These are phyloP conservation scores for Fomitopsis schrenkii DNA, from an alignment of 1,284 basidiomycete species.

Conservation along the genomic window DNA sequence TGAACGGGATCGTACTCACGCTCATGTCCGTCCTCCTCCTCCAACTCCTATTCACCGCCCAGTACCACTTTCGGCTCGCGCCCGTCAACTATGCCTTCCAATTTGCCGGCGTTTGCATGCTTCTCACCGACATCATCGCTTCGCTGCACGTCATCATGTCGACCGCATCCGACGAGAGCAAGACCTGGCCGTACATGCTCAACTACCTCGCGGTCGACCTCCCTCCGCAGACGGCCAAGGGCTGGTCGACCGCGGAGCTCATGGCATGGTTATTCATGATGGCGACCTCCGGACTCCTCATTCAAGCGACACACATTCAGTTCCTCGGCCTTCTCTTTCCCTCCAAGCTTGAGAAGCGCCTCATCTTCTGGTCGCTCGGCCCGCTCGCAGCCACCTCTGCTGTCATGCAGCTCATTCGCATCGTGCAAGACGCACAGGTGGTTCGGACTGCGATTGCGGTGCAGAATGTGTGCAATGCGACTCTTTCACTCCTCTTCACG, in stretches of 20 bases:
- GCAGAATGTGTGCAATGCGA: constrained; percentile 93
- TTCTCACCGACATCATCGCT: constrained; percentile 76
- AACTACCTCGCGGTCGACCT: constrained; percentile 86
- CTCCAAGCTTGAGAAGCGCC: constrained; percentile 83
- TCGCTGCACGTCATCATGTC: constrained; percentile 74
- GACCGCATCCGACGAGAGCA: constrained; percentile 57
- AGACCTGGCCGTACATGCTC: constrained; percentile 92
- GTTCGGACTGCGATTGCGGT: constrained; percentile 71
- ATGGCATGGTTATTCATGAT: constrained; percentile 89
- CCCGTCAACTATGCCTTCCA: constrained; percentile 91
- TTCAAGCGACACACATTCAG: constrained; percentile 97
- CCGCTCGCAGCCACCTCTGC: constrained; percentile 87
- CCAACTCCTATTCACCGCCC: constrained; percentile 92
- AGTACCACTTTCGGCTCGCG: constrained; percentile 95
- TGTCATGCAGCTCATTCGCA: constrained; percentile 80
- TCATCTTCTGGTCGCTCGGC: constrained; percentile 88
- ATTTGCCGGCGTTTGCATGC: constrained; percentile 74
- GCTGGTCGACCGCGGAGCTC: constrained; percentile 67
- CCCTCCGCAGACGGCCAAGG: constrained; percentile 48
- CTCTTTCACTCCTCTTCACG: constrained; percentile 92
- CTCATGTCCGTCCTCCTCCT: constrained; percentile 86
- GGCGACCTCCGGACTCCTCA: constrained; percentile 78
- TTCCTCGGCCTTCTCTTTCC: constrained; percentile 96
- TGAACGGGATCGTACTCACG: constrained; percentile 85
- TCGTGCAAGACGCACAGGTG: constrained; percentile 47